phyloP scores from a whole-genome alignment of 148 eudicot genomes.

The Agrostemma githago region DNA sequence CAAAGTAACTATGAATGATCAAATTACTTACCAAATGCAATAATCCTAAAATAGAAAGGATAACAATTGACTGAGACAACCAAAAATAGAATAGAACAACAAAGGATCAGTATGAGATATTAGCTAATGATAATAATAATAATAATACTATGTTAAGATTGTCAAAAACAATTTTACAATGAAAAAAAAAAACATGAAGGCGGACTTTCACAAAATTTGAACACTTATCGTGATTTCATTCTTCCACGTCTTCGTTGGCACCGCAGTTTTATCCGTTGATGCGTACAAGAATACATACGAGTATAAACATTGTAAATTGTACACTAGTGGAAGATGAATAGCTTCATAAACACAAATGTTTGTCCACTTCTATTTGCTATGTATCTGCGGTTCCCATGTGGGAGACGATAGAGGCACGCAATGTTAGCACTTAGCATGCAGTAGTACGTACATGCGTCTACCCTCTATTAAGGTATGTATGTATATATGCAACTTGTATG shows the following conservation, averaged over 20 bases:
- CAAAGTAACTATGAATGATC: too few relatives aligned
- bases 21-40: too few relatives aligned
- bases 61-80: too few relatives aligned
- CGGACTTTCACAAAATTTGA: not conserved
- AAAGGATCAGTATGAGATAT: too few relatives aligned
- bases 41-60: too few relatives aligned
- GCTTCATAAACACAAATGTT: not conserved
- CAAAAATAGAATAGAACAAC: too few relatives aligned
- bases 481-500: too few relatives aligned
- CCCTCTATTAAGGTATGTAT: not conserved
- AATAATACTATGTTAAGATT: too few relatives aligned
- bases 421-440: not conserved
- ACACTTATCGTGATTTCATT: not conserved
- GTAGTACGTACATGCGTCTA: not conserved
- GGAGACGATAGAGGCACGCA: not conserved
- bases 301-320: not conserved
- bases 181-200: not conserved
- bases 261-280: not conserved
- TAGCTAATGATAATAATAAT: too few relatives aligned
- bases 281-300: not conserved
- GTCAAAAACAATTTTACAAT: not conserved
- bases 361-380: not conserved
- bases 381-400: not conserved
- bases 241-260: constrained; percentile 7
- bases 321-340: too few relatives aligned